Percentiles rank a stretch among this genome's conserved stretches.
phyloP scores from a whole-genome alignment of 768 basidiomycete genomes.

The Lactarius vividus region DNA sequence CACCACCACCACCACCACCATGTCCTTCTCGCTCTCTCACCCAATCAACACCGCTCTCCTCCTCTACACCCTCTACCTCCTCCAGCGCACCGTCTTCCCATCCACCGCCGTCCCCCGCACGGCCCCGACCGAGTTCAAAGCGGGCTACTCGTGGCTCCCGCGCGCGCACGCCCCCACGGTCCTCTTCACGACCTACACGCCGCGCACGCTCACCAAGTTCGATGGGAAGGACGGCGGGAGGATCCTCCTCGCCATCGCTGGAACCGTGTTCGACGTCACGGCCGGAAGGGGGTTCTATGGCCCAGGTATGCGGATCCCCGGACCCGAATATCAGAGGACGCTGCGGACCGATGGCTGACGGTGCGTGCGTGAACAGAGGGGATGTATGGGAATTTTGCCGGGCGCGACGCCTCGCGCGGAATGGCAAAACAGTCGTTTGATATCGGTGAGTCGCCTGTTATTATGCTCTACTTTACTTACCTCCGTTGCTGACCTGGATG shows the following conservation, averaged over 20 bases:
- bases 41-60: slow-evolving; percentile 79
- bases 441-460: slow-evolving; percentile 48
- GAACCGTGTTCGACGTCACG: slow-evolving; percentile 91
- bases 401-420: slow-evolving; percentile 90
- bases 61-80: slow-evolving; percentile 73
- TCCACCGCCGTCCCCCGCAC: slow-evolving; percentile 47
- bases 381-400: slow-evolving; percentile 97
- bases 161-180: slow-evolving; percentile 75
- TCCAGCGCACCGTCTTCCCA: slow-evolving; percentile 73
- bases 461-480: neutral
- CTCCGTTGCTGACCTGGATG: slow-evolving; percentile 6
- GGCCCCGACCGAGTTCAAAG: slow-evolving; percentile 69
- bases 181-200: slow-evolving; percentile 74
- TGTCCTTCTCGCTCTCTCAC: slow-evolving; percentile 52
- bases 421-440: slow-evolving; percentile 99
- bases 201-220: slow-evolving; percentile 68
- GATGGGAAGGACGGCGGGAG: slow-evolving; percentile 61
- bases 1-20: too few species aligned
- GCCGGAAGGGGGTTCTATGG: slow-evolving; percentile 91
- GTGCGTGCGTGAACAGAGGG: slow-evolving; percentile 49
- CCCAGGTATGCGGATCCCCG: slow-evolving; percentile 64
- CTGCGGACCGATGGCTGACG: neutral
- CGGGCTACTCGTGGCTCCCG: slow-evolving; percentile 92
- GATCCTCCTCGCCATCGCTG: slow-evolving; percentile 84
- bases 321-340: neutral